Evolutionary conservation across 2,329 filamentous ascomycete genomes (phyloP).

Genomic region (Fusarium oxysporum): DNA sequence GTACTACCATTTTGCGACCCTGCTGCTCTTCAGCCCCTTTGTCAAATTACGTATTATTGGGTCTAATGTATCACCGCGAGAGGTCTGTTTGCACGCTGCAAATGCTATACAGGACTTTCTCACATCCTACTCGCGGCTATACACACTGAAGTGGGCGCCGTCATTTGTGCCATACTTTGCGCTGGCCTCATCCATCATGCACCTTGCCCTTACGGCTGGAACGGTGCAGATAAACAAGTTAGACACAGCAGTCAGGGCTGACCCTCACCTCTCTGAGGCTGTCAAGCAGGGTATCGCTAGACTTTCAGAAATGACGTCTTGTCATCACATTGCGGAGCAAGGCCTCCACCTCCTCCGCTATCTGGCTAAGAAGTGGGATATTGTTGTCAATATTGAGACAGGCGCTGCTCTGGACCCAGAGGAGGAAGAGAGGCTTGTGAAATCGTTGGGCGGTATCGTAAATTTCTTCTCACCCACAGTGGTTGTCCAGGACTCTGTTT

Average conservation of each 20-base stretch:
- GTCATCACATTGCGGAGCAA: slow-evolving; percentile 45
- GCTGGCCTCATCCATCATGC: slow-evolving; percentile 69
- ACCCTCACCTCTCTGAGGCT: slow-evolving; percentile 55
- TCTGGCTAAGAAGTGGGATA: no score
- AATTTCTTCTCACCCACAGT: no score
- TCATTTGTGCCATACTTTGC: slow-evolving; percentile 72
- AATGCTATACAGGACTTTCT: slow-evolving; percentile 68
- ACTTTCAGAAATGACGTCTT: slow-evolving; percentile 70
- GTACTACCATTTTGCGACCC: slow-evolving; percentile 77
- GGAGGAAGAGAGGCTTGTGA: no score
- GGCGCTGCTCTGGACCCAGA: no score
- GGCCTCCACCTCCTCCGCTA: no score
- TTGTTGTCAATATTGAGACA: no score
- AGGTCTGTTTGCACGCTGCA: slow-evolving; percentile 72
- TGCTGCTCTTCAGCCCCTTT: slow-evolving; percentile 78
- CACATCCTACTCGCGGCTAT: slow-evolving; percentile 67
- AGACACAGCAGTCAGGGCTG: no score
- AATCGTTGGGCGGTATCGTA: no score
- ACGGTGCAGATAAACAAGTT: slow-evolving; percentile 41
- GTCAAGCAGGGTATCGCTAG: slow-evolving; percentile 67
- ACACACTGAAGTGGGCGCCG: slow-evolving; percentile 67
- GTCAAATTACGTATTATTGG: slow-evolving; percentile 73
- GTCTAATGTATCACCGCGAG: slow-evolving; percentile 71
- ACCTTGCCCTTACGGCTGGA: slow-evolving; percentile 64
- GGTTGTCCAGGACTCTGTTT: no score